Percentiles rank a stretch among this genome's conserved stretches.
Evolutionary conservation across 768 basidiomycete species (phyloP).

Genomic region (Tephrocybe sp.): DNA sequence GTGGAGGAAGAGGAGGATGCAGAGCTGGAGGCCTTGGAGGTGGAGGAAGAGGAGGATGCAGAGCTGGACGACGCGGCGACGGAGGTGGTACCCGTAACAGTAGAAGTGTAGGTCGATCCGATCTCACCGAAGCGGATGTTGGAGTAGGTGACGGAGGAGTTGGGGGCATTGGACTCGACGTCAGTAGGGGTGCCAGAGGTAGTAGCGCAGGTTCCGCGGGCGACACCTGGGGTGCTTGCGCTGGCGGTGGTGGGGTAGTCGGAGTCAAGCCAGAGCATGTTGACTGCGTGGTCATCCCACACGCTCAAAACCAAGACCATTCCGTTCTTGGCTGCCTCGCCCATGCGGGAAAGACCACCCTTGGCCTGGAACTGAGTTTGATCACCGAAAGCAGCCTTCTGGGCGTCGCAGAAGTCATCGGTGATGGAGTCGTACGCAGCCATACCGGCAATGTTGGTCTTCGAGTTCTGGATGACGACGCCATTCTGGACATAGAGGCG

Average conservation of each 20-base stretch:
- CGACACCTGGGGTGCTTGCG: conserved; percentile 23
- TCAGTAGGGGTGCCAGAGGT: too few species aligned
- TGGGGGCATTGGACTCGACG: conserved; percentile 26
- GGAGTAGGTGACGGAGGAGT: conserved; percentile 27
- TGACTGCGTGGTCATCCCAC: conserved; percentile 40
- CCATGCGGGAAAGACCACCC: conserved; percentile 40
- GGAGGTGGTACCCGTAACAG: conserved; percentile 5
- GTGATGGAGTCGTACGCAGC: conserved; percentile 14
- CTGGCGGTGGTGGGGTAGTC: conserved; percentile 26
- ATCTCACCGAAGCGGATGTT: too few species aligned
- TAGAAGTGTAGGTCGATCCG: conserved; percentile 5
- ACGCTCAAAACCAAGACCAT: conserved; percentile 40
- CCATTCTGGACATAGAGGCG: too few species aligned
- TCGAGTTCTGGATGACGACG: too few species aligned
- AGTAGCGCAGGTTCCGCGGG: too few species aligned
- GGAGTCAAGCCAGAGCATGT: conserved; percentile 25
- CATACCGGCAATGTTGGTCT: conserved; percentile 50
- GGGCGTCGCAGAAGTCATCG: too few species aligned
- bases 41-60: background rate
- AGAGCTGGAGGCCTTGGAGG: background rate
- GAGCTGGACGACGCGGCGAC: background rate
- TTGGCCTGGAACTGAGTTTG: conserved; percentile 36
- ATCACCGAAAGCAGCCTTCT: conserved; percentile 47
- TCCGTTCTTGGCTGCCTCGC: conserved; percentile 32
- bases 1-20: background rate